These are phyloP conservation scores for Thelonectria olida DNA, from an alignment of 2,329 filamentous ascomycete species.

Conservation along the genomic window DNA sequence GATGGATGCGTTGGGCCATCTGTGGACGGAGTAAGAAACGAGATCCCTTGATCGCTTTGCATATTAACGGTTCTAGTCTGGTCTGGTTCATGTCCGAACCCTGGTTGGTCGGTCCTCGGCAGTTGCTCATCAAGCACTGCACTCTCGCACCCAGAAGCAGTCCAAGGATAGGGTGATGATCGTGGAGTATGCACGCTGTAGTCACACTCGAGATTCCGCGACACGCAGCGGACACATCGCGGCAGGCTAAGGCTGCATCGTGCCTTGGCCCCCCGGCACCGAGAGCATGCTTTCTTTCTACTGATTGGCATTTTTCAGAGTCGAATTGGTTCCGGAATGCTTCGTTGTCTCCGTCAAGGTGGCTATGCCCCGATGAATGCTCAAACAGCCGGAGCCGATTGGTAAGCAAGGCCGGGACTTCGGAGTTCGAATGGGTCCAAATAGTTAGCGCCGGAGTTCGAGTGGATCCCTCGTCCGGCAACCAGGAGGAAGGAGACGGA, in stretches of 20 bases:
- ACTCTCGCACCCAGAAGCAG: not conserved
- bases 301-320: conserved; percentile 4
- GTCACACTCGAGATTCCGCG: conserved; percentile 10
- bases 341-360: not conserved
- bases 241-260: conserved; percentile 16
- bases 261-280: conserved; percentile 22
- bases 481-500: not conserved
- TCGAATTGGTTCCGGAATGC: not conserved
- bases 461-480: conserved; percentile 1
- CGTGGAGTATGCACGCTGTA: conserved; percentile 8
- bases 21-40: not conserved
- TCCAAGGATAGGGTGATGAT: not conserved
- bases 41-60: too few relatives aligned
- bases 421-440: conserved; percentile 9
- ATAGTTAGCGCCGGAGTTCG: conserved; percentile 9
- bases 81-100: not conserved
- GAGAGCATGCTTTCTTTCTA: conserved; percentile 24
- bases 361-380: not conserved
- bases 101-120: not conserved
- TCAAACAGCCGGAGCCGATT: not conserved
- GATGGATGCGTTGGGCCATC: not conserved
- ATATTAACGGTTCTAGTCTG: too few relatives aligned
- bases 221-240: conserved; percentile 16
- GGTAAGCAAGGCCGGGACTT: not conserved
- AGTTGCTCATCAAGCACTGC: not conserved